Percentiles rank a stretch among this genome's conserved stretches.
Evolutionary conservation across 1,284 basidiomycete species (phyloP).

Genomic region (Cryptococcus depauperatus): DNA sequence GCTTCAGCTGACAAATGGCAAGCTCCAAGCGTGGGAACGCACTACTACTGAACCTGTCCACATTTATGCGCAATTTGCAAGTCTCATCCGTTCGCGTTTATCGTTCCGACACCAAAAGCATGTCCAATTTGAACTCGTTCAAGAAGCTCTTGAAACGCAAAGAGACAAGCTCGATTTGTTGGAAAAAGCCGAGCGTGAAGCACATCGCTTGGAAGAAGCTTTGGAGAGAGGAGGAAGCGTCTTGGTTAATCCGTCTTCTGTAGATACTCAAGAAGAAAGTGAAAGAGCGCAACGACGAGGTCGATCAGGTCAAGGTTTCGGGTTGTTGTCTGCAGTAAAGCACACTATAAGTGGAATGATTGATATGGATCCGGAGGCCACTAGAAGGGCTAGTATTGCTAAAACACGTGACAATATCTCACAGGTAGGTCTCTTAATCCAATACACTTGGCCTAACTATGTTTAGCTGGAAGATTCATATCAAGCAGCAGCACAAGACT

Average conservation of each 20-base stretch:
- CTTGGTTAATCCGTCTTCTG: constrained; percentile 12
- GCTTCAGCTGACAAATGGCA: not conserved
- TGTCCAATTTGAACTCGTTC: constrained; percentile 93
- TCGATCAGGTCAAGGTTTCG: constrained; percentile 60
- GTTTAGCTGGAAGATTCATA: constrained; percentile 83
- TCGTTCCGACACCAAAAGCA: constrained; percentile 97
- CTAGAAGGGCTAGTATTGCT: constrained; percentile 81
- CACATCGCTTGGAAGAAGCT: constrained; percentile 78
- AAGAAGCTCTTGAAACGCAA: constrained; percentile 80
- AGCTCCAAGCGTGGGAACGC: constrained; percentile 86
- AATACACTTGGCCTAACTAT: not conserved
- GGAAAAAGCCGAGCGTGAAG: constrained; percentile 87
- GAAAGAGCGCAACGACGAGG: constrained; percentile 12
- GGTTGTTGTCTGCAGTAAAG: constrained; percentile 81
- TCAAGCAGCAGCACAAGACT: constrained; percentile 78
- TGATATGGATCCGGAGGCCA: constrained; percentile 95
- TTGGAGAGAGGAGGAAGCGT: constrained; percentile 48
- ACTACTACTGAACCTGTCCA: constrained; percentile 92
- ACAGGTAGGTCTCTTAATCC: constrained; percentile 53
- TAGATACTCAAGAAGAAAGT: constrained; percentile 2
- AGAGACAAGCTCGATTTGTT: constrained; percentile 79
- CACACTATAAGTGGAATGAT: constrained; percentile 96
- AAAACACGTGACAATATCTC: constrained; percentile 91
- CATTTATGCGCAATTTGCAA: constrained; percentile 90
- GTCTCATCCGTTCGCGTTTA: constrained; percentile 87